These are phyloP conservation scores for Trichomonas vaginalis DNA, from an alignment of 208 protist species.

Conservation along the genomic window DNA sequence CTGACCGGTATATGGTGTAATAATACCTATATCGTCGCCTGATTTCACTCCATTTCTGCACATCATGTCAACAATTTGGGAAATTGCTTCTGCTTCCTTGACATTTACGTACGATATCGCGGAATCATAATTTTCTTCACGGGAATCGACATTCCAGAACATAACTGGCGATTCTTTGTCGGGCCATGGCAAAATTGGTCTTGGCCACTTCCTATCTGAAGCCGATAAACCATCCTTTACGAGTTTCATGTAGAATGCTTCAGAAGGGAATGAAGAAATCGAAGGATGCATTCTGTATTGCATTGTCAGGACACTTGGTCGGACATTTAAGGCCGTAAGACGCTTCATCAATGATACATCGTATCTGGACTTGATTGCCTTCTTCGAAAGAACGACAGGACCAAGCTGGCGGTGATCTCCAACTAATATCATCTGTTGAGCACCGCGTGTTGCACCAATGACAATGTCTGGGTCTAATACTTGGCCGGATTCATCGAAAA, in stretches of 20 bases:
- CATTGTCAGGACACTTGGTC: constrained; percentile 40
- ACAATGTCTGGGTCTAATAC: constrained; percentile 76
- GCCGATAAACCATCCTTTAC: neutral
- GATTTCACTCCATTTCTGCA: neutral
- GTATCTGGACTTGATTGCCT: constrained; percentile 63
- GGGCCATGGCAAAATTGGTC: neutral
- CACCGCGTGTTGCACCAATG: constrained; percentile 71
- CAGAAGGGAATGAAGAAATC: constrained; percentile 17
- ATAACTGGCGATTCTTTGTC: neutral
- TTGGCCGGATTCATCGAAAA: constrained; percentile 83
- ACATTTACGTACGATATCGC: neutral
- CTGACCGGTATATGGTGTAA: neutral
- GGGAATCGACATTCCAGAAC: neutral
- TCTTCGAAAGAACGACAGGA: constrained; percentile 75
- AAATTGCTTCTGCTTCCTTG: neutral
- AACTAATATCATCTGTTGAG: constrained; percentile 62
- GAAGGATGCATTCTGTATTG: constrained; percentile 34
- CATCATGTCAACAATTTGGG: neutral
- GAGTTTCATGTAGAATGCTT: constrained; percentile 20
- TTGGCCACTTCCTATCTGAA: neutral
- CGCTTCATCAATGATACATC: constrained; percentile 77
- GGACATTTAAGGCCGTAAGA: constrained; percentile 59
- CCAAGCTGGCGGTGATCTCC: constrained; percentile 87
- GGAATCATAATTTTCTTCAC: neutral
- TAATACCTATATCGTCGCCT: neutral